Evolutionary conservation across 768 basidiomycete genomes (phyloP).

Genomic region (Zangia roseola): DNA sequence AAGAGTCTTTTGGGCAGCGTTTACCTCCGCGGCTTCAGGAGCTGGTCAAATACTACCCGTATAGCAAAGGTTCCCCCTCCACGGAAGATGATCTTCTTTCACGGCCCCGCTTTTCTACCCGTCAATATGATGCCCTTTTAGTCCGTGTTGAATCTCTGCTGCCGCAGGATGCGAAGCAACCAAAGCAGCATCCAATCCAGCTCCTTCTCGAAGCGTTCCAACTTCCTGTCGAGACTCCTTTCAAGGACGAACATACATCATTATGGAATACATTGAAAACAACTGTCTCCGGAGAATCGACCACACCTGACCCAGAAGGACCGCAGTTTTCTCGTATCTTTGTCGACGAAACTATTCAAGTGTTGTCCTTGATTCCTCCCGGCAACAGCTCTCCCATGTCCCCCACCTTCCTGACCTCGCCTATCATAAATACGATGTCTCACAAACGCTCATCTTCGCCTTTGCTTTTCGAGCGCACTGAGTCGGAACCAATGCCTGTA

Average conservation of each 20-base stretch:
- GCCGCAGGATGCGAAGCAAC: slow-evolving; percentile 31
- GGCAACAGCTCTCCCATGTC: slow-evolving; percentile 33
- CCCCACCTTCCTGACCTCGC: slow-evolving; percentile 31
- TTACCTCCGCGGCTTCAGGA: slow-evolving; percentile 72
- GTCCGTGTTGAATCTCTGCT: slow-evolving; percentile 64
- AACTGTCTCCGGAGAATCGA: slow-evolving; percentile 35
- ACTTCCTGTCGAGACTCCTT: slow-evolving; percentile 29
- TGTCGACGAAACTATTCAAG: slow-evolving; percentile 63
- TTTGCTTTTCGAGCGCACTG: slow-evolving; percentile 24
- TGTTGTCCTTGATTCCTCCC: slow-evolving; percentile 50
- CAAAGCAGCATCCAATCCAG: slow-evolving; percentile 53
- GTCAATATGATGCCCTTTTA: slow-evolving; percentile 59
- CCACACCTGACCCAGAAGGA: slow-evolving; percentile 26
- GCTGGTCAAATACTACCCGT: slow-evolving; percentile 70
- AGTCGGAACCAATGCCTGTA: slow-evolving; percentile 9
- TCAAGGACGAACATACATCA: slow-evolving; percentile 35
- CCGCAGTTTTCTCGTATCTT: slow-evolving; percentile 53
- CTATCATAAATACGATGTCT: slow-evolving; percentile 33
- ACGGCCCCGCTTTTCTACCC: slow-evolving; percentile 68
- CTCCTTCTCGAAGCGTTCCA: slow-evolving; percentile 66
- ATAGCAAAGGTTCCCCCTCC: slow-evolving; percentile 33
- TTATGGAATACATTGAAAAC: slow-evolving; percentile 58
- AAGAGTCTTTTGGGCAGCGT: slow-evolving; percentile 52
- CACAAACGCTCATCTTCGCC: slow-evolving; percentile 34
- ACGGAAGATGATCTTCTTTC: slow-evolving; percentile 49